These are phyloP conservation scores for Phaeoacremonium minimum DNA, from an alignment of 2,329 filamentous ascomycete species.

Conservation along the genomic window DNA sequence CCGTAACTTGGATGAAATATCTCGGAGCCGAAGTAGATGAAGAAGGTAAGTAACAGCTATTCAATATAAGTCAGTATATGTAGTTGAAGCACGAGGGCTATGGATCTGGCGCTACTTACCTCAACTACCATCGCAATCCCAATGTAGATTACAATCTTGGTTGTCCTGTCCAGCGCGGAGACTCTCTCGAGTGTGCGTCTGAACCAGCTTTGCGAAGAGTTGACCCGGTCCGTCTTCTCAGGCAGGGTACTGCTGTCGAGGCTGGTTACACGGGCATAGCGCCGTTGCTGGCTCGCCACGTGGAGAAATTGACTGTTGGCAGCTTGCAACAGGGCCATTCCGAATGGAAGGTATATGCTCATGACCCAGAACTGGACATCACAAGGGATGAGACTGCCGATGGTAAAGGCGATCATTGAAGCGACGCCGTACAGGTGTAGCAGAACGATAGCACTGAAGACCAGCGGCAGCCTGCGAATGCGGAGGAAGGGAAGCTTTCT, in stretches of 20 bases:
- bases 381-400: slow-evolving; percentile 37
- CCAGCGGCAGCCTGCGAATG: slow-evolving; percentile 19
- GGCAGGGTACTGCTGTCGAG: slow-evolving; percentile 17
- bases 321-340: slow-evolving; percentile 63
- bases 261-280: slow-evolving; percentile 11
- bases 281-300: slow-evolving; percentile 50
- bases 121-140: slow-evolving; percentile 51
- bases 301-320: slow-evolving; percentile 58
- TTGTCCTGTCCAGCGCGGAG: slow-evolving; percentile 37
- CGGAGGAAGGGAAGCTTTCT: slow-evolving; percentile 22
- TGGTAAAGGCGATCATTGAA: slow-evolving; percentile 24
- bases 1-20: slow-evolving; percentile 62
- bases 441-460: slow-evolving; percentile 16
- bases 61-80: slow-evolving; percentile 6
- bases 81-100: no score
- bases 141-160: slow-evolving; percentile 45
- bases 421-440: slow-evolving; percentile 15
- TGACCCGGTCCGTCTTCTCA: no score
- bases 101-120: slow-evolving; percentile 29
- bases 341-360: slow-evolving; percentile 60
- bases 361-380: slow-evolving; percentile 62
- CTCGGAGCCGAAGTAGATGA: slow-evolving; percentile 59
- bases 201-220: no score
- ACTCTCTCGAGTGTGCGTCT: no score
- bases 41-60: slow-evolving; percentile 52